These are phyloP conservation scores for Ascochyta clinopodiicola DNA, from an alignment of 2,329 filamentous ascomycete genomes.

Conservation along the genomic window DNA sequence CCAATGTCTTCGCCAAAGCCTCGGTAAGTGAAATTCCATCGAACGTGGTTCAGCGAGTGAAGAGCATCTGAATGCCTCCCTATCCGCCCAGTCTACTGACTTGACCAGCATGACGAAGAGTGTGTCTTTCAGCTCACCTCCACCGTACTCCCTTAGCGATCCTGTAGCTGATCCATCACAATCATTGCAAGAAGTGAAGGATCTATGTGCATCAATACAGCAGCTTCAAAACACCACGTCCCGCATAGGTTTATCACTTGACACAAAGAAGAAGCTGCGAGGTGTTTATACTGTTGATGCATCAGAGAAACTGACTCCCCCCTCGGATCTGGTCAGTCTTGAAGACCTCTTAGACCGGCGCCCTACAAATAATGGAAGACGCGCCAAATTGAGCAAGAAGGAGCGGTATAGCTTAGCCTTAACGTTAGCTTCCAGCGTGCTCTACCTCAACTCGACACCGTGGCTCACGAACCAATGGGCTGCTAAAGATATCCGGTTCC, in stretches of 20 bases:
- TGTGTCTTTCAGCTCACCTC: conserved; percentile 44
- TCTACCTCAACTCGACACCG: conserved; percentile 47
- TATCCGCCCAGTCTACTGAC: conserved; percentile 12
- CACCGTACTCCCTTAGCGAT: conserved; percentile 40
- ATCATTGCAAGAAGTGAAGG: conserved; percentile 40
- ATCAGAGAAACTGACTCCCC: conserved; percentile 14
- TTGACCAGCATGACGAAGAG: conserved; percentile 34
- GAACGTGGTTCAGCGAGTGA: not conserved
- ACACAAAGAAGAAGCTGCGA: conserved; percentile 39
- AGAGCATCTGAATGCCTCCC: not conserved
- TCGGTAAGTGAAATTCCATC: conserved; percentile 23
- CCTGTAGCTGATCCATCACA: conserved; percentile 17
- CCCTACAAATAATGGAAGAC: conserved; percentile 34
- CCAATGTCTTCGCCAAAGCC: conserved; percentile 24
- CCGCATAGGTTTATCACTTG: conserved; percentile 44
- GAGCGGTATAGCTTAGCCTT: conserved; percentile 46
- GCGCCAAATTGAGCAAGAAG: conserved; percentile 42
- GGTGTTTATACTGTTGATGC: conserved; percentile 37
- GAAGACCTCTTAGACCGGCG: conserved; percentile 39
- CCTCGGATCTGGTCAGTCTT: conserved; percentile 37
- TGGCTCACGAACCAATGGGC: conserved; percentile 47
- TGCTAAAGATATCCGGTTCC: conserved; percentile 44
- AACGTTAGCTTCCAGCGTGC: conserved; percentile 44
- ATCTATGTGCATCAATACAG: conserved; percentile 46
- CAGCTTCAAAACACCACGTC: conserved; percentile 31